phyloP scores from a whole-genome alignment of 2,329 filamentous ascomycete genomes.

The Alternaria gansuensis region DNA sequence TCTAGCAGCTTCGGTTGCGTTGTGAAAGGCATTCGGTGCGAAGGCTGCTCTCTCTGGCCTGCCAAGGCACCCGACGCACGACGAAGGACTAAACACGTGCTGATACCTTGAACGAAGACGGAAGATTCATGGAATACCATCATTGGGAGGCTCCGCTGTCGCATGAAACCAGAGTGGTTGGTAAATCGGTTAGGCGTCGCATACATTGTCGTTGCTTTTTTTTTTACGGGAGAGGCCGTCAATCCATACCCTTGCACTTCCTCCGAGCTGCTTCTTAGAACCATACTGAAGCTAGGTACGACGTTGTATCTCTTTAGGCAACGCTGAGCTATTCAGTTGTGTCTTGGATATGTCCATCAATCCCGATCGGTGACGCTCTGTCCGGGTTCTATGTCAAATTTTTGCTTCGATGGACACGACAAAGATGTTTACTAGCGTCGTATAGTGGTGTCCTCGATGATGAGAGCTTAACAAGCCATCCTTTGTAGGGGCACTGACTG shows the following conservation, averaged over 20 bases:
- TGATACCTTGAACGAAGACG: constrained; percentile 68
- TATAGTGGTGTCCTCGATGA: background rate
- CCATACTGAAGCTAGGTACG: background rate
- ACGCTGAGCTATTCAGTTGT: background rate
- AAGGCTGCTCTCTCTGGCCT: background rate
- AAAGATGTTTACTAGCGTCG: background rate
- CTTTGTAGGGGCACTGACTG: background rate
- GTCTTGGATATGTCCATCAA: background rate
- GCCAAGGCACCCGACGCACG: background rate
- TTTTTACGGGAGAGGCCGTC: background rate
- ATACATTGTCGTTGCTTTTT: background rate
- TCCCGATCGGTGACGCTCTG: background rate
- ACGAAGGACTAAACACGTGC: background rate
- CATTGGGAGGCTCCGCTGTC: constrained; percentile 85
- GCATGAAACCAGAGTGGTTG: background rate
- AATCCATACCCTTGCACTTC: background rate
- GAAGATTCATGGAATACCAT: constrained; percentile 99
- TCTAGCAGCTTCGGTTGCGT: constrained; percentile 97
- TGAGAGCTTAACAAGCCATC: background rate
- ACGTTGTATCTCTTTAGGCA: background rate
- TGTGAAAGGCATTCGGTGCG: constrained; percentile 76
- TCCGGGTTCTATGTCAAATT: background rate
- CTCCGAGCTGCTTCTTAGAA: background rate
- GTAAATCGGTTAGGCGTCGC: background rate
- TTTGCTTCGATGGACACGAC: background rate